Conservation (phyloP, 2,329 filamentous ascomycete genomes). For the Aspergillus tamarii region DNA sequence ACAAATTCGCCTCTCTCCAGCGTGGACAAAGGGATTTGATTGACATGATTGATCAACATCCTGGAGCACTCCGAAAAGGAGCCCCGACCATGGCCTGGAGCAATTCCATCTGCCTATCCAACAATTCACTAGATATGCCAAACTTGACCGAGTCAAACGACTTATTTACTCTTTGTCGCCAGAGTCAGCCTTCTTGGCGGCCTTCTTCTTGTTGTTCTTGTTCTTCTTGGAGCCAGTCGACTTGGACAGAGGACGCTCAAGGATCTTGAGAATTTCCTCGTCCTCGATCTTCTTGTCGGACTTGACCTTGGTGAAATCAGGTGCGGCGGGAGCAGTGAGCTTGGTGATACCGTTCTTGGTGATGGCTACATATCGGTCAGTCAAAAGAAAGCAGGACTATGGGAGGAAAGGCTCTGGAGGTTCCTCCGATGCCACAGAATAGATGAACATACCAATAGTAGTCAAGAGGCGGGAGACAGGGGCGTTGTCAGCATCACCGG, state of each 20-base stretch:
- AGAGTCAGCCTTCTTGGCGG: slow-evolving; percentile 47
- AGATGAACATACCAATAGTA: slow-evolving; percentile 76
- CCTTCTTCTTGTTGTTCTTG: slow-evolving; percentile 89
- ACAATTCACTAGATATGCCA: slow-evolving; percentile 20
- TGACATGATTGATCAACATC: slow-evolving; percentile 10
- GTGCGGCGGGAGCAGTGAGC: slow-evolving; percentile 73
- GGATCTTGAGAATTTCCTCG: slow-evolving; percentile 91
- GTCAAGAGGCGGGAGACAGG: slow-evolving; percentile 86
- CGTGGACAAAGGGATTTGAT: slow-evolving; percentile 9
- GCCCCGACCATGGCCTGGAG: slow-evolving; percentile 22
- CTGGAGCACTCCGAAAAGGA: slow-evolving; percentile 11
- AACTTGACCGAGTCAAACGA: slow-evolving; percentile 18
- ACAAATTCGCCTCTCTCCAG: slow-evolving; percentile 1
- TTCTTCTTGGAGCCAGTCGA: slow-evolving; percentile 72
- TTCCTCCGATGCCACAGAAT: background rate
- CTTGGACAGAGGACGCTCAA: slow-evolving; percentile 79
- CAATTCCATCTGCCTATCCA: slow-evolving; percentile 20
- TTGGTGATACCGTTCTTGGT: slow-evolving; percentile 96
- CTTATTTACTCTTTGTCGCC: slow-evolving; percentile 48
- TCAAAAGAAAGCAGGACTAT: background rate
- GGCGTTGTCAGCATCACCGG: slow-evolving; percentile 87
- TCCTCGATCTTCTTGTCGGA: slow-evolving; percentile 98
- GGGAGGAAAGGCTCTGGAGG: background rate
- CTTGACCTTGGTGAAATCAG: slow-evolving; percentile 82
- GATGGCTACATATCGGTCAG: slow-evolving; percentile 64